phyloP scores from a whole-genome alignment of 2,329 filamentous ascomycete genomes.

The Dactylellina drechsleri region DNA sequence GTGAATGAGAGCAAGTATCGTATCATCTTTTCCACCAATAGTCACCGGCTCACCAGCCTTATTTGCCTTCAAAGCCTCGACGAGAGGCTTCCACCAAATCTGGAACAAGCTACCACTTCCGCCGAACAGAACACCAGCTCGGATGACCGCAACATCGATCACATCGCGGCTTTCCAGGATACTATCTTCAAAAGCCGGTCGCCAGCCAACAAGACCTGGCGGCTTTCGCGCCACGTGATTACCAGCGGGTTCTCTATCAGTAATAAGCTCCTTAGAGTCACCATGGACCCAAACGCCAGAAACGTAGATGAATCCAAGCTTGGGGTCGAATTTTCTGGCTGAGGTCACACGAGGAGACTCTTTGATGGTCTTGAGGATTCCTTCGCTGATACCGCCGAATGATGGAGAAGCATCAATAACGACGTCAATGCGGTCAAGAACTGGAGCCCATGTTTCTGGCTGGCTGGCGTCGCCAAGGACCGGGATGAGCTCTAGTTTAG shows the following conservation, averaged over 20 bases:
- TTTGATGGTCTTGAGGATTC: slow-evolving; percentile 56
- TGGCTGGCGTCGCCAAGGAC: slow-evolving; percentile 58
- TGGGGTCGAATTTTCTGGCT: slow-evolving; percentile 57
- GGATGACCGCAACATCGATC: slow-evolving; percentile 60
- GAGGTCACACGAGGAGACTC: slow-evolving; percentile 53
- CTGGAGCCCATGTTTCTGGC: slow-evolving; percentile 55
- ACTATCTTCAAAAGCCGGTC: slow-evolving; percentile 60
- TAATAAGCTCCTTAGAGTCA: slow-evolving; percentile 57
- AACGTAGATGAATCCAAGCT: slow-evolving; percentile 62
- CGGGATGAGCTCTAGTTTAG: slow-evolving; percentile 60
- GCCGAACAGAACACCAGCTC: slow-evolving; percentile 61
- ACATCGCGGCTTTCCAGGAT: slow-evolving; percentile 59
- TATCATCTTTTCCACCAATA: slow-evolving; percentile 57
- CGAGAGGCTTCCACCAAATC: slow-evolving; percentile 58
- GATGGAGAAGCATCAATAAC: slow-evolving; percentile 60
- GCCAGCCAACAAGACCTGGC: slow-evolving; percentile 59
- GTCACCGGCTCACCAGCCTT: slow-evolving; percentile 27
- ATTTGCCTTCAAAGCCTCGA: slow-evolving; percentile 57
- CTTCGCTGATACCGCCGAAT: slow-evolving; percentile 55
- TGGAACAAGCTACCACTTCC: slow-evolving; percentile 60
- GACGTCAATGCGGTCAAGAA: slow-evolving; percentile 60
- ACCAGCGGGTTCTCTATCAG: slow-evolving; percentile 60
- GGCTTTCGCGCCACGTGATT: slow-evolving; percentile 55
- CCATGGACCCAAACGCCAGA: slow-evolving; percentile 63
- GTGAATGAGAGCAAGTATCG: slow-evolving; percentile 60